phyloP scores from a whole-genome alignment of 1,284 basidiomycete genomes.

The Irpex sp. region DNA sequence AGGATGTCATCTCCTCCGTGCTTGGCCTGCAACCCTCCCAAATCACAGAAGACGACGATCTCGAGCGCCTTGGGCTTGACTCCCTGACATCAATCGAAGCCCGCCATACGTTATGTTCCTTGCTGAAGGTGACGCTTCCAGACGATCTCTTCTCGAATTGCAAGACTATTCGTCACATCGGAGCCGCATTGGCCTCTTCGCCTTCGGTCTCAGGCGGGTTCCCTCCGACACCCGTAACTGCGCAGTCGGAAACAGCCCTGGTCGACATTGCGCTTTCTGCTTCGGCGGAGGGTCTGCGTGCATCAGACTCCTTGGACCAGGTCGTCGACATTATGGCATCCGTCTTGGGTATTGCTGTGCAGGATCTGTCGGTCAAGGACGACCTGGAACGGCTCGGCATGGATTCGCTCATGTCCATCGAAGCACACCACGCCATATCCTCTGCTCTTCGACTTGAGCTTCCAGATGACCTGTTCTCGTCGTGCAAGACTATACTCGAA shows the following conservation, averaged over 20 bases:
- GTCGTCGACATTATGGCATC: conserved; percentile 43
- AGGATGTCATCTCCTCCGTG: conserved; percentile 37
- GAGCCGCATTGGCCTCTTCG: conserved; percentile 6
- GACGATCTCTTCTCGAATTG: conserved; percentile 33
- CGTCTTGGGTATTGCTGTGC: conserved; percentile 41
- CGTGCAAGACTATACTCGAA: conserved; percentile 1
- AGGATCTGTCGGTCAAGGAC: conserved; percentile 38
- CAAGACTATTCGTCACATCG: conserved; percentile 28
- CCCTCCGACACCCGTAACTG: not conserved
- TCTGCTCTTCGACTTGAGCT: conserved; percentile 36
- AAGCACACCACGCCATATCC: conserved; percentile 46
- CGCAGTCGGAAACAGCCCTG: not conserved
- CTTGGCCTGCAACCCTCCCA: conserved; percentile 34
- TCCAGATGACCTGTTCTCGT: conserved; percentile 20
- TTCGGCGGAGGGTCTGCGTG: conserved; percentile 15
- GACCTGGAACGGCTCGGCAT: conserved; percentile 49
- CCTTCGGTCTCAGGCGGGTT: conserved; percentile 16
- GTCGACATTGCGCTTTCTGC: conserved; percentile 8
- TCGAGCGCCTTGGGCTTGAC: conserved; percentile 49
- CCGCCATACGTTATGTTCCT: conserved; percentile 33
- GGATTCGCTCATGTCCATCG: conserved; percentile 63
- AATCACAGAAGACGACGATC: conserved; percentile 32
- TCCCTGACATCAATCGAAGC: conserved; percentile 57
- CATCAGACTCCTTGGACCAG: conserved; percentile 10
- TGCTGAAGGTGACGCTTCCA: conserved; percentile 25